Conservation (phyloP, 2,329 filamentous ascomycete genomes). For the Pseudogymnoascus sp. region DNA sequence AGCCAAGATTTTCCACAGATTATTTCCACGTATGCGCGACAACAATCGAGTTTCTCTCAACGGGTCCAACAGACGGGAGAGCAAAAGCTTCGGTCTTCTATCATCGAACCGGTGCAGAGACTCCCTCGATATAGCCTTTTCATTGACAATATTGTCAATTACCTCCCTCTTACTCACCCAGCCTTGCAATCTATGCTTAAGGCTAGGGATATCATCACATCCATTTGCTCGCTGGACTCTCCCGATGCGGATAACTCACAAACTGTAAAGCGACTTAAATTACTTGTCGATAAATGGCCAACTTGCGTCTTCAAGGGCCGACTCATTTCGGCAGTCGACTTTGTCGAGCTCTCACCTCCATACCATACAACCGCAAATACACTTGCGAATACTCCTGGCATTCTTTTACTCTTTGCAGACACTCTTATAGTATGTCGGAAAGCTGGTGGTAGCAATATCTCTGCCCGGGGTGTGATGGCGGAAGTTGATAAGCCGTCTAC, state of each 20-base stretch:
- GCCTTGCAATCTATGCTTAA: conserved; percentile 76
- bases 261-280: conserved; percentile 63
- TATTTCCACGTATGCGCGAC: conserved; percentile 70
- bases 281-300: conserved; percentile 73
- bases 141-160: conserved; percentile 89
- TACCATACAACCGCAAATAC: conserved; percentile 39
- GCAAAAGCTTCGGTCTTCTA: conserved; percentile 78
- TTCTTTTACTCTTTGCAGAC: conserved; percentile 80
- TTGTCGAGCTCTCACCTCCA: conserved; percentile 66
- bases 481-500: conserved; percentile 76
- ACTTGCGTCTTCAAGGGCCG: conserved; percentile 63
- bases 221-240: conserved; percentile 90
- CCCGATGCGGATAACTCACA: conserved; percentile 63
- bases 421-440: conserved; percentile 71
- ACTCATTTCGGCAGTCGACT: conserved; percentile 73
- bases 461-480: conserved; percentile 69
- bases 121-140: conserved; percentile 90
- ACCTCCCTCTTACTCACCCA: conserved; percentile 76
- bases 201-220: conserved; percentile 86
- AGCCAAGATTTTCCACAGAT: conserved; percentile 81
- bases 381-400: conserved; percentile 45
- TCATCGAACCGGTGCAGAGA: conserved; percentile 94
- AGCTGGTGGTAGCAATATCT: conserved; percentile 50
- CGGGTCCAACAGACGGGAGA: conserved; percentile 78
- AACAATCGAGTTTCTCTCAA: conserved; percentile 74